Base-by-base conservation (phyloP, 768 basidiomycete species). In the Tylopilus felleus region DNA sequence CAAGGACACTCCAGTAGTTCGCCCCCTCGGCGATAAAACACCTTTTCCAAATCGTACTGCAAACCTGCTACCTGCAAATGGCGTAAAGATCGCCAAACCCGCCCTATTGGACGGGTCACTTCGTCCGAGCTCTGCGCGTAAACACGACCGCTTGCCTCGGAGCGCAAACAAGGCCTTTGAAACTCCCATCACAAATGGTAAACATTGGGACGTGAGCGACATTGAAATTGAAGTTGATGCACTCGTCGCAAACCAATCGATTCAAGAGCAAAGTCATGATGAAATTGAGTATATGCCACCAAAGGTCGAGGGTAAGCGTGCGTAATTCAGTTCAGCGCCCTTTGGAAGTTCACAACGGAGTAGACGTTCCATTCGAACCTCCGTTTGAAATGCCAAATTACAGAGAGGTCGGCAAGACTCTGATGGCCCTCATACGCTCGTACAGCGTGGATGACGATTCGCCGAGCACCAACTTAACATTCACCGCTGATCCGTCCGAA, bases 191-290 rank as follows among this genome's bases (percentile, higher is more conserved):
- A 83, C 82, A 19, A 74, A 71, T 10, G 88, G 86, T 3, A 77
- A 83, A 57, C 81, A 86, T 52, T 93, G 89, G 90, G 88, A 93
- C 60, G 78, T 88, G 31, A 84, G 81, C 59, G 87, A 89, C 43
- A 72, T 70, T 14, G 76, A 76, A 33, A 65, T 77, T 10, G 71
- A 73, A 31, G 59, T 71, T 22, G 63, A 63, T 14, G 47, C 36
- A 7, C 47, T 57, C 12, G 58, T 49, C 10, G 68, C 63, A 41
- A 65, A 60, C 22, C 61, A 68, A 39, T 57, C 63, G 0, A 56
- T 61, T 0, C 58, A 61, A 51, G 70, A 65, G 41, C 69, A 75
- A 36, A 73, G 73, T 41, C 68, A 66, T 38, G 77, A 75, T 51
- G 81, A 81, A 61, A 74, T 81, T 10, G 80, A 82, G 58, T 81